Evolutionary conservation across 768 basidiomycete genomes (phyloP).

Genomic region (Fibroporia radiculosa): DNA sequence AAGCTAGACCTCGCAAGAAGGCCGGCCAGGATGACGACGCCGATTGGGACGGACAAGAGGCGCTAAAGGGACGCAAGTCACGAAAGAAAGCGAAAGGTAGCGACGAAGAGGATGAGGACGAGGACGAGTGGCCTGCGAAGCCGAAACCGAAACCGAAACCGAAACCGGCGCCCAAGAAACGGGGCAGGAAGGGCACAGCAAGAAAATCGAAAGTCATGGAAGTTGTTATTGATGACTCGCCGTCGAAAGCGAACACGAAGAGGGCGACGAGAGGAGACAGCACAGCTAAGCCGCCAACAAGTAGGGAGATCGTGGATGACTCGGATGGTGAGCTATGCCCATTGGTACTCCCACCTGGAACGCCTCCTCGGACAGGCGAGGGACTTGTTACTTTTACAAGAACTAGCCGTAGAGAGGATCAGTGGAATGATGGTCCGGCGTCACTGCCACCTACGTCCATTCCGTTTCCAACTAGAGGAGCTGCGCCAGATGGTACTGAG

Average conservation of each 20-base stretch:
- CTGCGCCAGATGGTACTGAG: too few relatives aligned
- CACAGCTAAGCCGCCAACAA: conserved; percentile 2
- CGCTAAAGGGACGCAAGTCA: conserved; percentile 12
- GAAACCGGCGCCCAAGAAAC: conserved; percentile 9
- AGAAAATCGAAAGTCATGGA: conserved; percentile 7
- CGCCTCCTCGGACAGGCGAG: too few relatives aligned
- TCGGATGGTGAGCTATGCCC: conserved; percentile 10
- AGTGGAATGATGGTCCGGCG: too few relatives aligned
- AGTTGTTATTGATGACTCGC: conserved; percentile 7
- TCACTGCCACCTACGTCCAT: too few relatives aligned
- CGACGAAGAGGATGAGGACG: conserved; percentile 19
- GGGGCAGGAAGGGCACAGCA: conserved; percentile 3
- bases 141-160: conserved; percentile 12
- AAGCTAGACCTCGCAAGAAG: conserved; percentile 7
- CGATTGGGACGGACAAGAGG: conserved; percentile 11
- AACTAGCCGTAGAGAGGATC: too few relatives aligned
- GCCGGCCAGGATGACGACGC: conserved; percentile 11
- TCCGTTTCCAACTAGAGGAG: too few relatives aligned
- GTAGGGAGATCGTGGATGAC: conserved; percentile 8
- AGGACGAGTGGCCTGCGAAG: conserved; percentile 11
- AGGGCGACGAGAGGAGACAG: conserved; percentile 5
- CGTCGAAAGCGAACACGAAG: conserved; percentile 7
- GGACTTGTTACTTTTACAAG: too few relatives aligned
- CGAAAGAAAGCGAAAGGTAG: conserved; percentile 13
- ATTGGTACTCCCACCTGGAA: not conserved